Conservation (phyloP, 1,284 basidiomycete genomes). For the Crucibulum parvulum region DNA sequence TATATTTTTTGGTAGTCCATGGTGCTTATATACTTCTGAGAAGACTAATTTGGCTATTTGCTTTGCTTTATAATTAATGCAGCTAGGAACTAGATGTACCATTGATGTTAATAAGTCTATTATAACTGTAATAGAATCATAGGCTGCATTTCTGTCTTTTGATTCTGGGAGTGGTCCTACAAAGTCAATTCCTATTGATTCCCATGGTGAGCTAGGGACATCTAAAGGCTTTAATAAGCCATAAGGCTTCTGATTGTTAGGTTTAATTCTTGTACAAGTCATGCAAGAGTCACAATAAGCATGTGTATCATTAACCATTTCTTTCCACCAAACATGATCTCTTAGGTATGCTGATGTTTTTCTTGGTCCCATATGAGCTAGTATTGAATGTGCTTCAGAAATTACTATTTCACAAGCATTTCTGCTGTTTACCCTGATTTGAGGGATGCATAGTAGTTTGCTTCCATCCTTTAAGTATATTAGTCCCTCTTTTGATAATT, state of each 20-base stretch:
- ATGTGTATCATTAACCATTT: slow-evolving; percentile 26
- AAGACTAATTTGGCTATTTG: too few species aligned
- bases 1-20: too few species aligned
- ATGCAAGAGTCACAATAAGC: slow-evolving; percentile 31
- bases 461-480: too few species aligned
- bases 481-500: slow-evolving; percentile 1
- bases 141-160: slow-evolving; percentile 30
- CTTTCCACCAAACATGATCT: slow-evolving; percentile 1
- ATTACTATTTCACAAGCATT: too few species aligned
- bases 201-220: slow-evolving; percentile 38
- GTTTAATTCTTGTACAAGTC: slow-evolving; percentile 30
- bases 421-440: too few species aligned
- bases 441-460: too few species aligned
- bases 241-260: slow-evolving; percentile 29
- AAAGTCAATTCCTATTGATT: slow-evolving; percentile 47
- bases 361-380: too few species aligned
- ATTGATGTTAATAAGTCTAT: slow-evolving; percentile 43
- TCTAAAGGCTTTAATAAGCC: slow-evolving; percentile 37
- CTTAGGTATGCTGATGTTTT: too few species aligned
- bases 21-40: too few species aligned
- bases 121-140: slow-evolving; percentile 40
- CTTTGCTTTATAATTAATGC: neutral
- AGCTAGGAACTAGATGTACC: slow-evolving; percentile 38
- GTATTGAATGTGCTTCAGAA: too few species aligned
- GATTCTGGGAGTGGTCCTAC: slow-evolving; percentile 44